Conservation (phyloP, 2,329 filamentous ascomycete species). For the Aspergillus bombycis region DNA sequence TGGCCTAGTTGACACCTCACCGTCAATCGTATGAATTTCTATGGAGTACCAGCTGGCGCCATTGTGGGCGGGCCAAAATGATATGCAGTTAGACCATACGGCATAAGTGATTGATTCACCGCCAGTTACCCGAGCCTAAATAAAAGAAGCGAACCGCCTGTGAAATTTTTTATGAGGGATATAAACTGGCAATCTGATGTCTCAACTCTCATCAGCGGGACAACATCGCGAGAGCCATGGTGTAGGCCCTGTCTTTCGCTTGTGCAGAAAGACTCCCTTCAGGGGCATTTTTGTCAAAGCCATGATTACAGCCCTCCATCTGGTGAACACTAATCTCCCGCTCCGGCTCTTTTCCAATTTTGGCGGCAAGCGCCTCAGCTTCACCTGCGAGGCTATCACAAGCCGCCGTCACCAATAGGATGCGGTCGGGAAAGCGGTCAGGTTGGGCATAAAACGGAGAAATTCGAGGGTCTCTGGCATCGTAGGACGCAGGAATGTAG, state of each 20-base stretch:
- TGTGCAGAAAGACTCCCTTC: constrained; percentile 30
- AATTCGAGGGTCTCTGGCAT: constrained; percentile 36
- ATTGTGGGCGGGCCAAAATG: neutral
- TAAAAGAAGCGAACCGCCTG: constrained; percentile 1
- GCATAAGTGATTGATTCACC: neutral
- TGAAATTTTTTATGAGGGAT: neutral
- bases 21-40: neutral
- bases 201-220: constrained; percentile 3
- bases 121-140: constrained; percentile 1
- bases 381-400: constrained; percentile 34
- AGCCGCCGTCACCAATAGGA: constrained; percentile 36
- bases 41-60: neutral
- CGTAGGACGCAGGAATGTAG: constrained; percentile 30
- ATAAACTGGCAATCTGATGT: neutral
- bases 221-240: constrained; percentile 36
- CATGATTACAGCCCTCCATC: constrained; percentile 42
- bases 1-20: neutral
- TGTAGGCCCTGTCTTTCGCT: constrained; percentile 41
- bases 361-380: constrained; percentile 33
- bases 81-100: neutral
- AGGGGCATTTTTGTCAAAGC: constrained; percentile 41
- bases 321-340: constrained; percentile 34
- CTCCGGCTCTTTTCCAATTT: constrained; percentile 23
- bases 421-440: constrained; percentile 31
- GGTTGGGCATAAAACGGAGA: constrained; percentile 33